Evolutionary conservation across 768 basidiomycete species (phyloP), one percentile per base, ranked within the genome.

Genomic region (Cystofilobasidium macerans): DNA sequence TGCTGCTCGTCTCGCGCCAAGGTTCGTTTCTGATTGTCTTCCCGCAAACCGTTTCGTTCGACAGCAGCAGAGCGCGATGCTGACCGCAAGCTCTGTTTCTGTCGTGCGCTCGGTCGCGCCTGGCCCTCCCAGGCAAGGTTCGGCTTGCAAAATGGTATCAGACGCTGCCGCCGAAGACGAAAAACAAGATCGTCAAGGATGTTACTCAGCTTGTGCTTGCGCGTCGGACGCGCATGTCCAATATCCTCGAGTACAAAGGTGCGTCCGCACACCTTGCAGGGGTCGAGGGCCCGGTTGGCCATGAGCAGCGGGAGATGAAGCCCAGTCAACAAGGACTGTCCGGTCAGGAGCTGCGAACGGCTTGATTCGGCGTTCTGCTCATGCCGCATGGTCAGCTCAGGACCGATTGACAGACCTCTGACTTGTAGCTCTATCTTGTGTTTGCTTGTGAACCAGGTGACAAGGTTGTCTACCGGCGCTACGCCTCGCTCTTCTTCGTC

Each of bases 201-300:
- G 87, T 97, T 35, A 93, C 91, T 1, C 89, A 92, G 76, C 82
- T 95, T 40, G 91, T 97, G 35, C 80, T 94, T 53, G 88, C 86
- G 60, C 82, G 94, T 59, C 81, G 88, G 66, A 88, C 88, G 58
- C 81, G 87, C 63, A 93, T 91, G 89, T 95, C 91, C 75, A 98
- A 97, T 77, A 87, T 98, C 72, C 77, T 97, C 45, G 94, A 98
- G 75, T 95, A 95, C 80, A 95, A 93, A 79, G 93, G 93, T 86
- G 67, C 70, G 82, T 67, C 14, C n/a, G n/a, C n/a, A n/a, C n/a
- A n/a, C n/a, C n/a, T n/a, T n/a, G n/a, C n/a, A n/a, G n/a, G n/a
- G n/a, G n/a, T n/a, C n/a, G n/a, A n/a, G n/a, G n/a, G n/a, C n/a
- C n/a, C n/a, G n/a, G n/a, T n/a, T n/a, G n/a, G n/a, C n/a, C 9